A percentile compares a stretch with the other conserved stretches of the same genome.
Evolutionary conservation across 306 rosid genomes (phyloP).

Genomic region (Pterocarpus macrocarpus): DNA sequence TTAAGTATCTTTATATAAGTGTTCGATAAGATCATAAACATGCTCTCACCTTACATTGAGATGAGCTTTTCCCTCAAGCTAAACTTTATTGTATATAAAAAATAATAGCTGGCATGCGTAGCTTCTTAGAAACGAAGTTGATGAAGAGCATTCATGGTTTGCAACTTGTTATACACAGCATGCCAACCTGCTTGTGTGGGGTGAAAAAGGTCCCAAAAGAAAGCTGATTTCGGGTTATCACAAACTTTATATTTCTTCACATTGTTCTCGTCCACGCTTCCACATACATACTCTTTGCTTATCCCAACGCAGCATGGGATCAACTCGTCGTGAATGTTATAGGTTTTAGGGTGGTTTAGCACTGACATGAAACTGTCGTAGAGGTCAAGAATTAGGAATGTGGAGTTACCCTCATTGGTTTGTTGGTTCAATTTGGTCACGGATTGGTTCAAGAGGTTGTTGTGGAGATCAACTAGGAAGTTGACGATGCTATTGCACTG

Average conservation of each 20-base stretch:
- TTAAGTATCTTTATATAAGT: too few relatives aligned
- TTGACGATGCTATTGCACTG: slow-evolving; percentile 59
- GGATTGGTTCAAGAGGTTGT: slow-evolving; percentile 59
- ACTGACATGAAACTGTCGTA: slow-evolving; percentile 60
- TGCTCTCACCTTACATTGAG: too few relatives aligned
- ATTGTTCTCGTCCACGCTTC: slow-evolving; percentile 57
- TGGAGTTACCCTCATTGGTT: slow-evolving; percentile 36
- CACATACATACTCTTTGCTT: slow-evolving; percentile 56
- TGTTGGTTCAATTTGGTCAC: slow-evolving; percentile 63
- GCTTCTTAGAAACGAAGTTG: background rate
- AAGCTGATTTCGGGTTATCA: slow-evolving; percentile 58
- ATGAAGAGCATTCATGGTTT: background rate
- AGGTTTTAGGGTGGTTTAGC: slow-evolving; percentile 26
- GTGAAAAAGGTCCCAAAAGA: slow-evolving; percentile 79
- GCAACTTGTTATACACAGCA: slow-evolving; percentile 57
- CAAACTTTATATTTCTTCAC: slow-evolving; percentile 65
- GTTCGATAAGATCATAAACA: too few relatives aligned
- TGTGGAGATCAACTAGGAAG: slow-evolving; percentile 59
- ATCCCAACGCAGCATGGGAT: slow-evolving; percentile 76
- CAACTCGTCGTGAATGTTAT: slow-evolving; percentile 55
- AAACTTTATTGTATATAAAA: too few relatives aligned
- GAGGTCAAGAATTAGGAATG: slow-evolving; percentile 60
- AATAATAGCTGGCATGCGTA: too few relatives aligned
- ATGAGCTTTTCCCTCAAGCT: too few relatives aligned
- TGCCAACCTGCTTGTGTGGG: slow-evolving; percentile 84